phyloP scores from a whole-genome alignment of 345 rosid genomes.

The Clarkia xantiana region DNA sequence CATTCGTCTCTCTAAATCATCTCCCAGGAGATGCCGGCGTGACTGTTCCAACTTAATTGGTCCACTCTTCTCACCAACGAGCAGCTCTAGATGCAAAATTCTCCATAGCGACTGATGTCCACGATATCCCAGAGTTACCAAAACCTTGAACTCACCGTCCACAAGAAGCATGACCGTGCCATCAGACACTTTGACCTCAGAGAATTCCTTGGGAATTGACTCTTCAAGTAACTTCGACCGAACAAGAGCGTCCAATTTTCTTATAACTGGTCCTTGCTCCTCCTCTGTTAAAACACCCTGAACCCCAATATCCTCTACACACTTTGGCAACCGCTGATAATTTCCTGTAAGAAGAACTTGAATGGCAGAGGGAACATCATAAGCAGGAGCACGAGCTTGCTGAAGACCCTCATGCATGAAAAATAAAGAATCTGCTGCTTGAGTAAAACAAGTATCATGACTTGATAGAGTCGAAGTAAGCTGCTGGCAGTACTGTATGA shows the following conservation, averaged over 20 bases:
- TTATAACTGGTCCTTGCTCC: constrained; percentile 74
- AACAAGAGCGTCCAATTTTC: constrained; percentile 76
- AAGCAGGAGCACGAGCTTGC: constrained; percentile 95
- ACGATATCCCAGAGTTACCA: constrained; percentile 96
- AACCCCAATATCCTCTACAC: constrained; percentile 78
- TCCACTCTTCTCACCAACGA: constrained; percentile 90
- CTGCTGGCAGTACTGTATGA: constrained; percentile 78
- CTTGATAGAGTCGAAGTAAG: constrained; percentile 69
- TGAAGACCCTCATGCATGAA: constrained; percentile 97
- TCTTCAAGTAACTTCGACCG: constrained; percentile 82
- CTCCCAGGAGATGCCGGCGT: constrained; percentile 73
- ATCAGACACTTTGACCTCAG: constrained; percentile 71
- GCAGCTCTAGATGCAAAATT: constrained; percentile 89
- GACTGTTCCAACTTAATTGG: constrained; percentile 55
- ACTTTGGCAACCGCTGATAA: constrained; percentile 81
- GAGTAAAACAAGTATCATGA: constrained; percentile 84
- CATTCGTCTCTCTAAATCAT: constrained; percentile 97
- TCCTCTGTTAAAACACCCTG: constrained; percentile 57
- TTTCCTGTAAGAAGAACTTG: constrained; percentile 80
- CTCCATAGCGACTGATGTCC: constrained; percentile 95
- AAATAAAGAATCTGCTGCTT: constrained; percentile 85
- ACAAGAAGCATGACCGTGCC: constrained; percentile 71
- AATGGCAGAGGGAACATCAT: constrained; percentile 91
- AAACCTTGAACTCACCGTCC: constrained; percentile 81
- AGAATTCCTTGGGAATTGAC: constrained; percentile 66